Base-by-base conservation (phyloP, 2,329 filamentous ascomycete genomes). In the Exserohilum rostratum region DNA sequence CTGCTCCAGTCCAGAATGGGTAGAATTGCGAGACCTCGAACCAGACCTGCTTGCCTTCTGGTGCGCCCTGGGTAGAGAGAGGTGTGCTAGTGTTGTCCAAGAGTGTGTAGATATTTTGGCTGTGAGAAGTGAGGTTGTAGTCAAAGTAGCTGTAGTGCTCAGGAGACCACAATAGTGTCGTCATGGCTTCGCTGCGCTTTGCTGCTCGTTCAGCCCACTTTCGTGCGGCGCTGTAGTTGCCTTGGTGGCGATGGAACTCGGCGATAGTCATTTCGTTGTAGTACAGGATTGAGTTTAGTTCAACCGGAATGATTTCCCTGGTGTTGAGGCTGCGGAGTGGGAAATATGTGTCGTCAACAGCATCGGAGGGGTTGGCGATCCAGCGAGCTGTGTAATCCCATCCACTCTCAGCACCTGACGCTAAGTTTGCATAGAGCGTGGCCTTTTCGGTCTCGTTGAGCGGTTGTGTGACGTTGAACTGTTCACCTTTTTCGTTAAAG, bases 1-100 rank as follows among this genome's bases (percentile, higher is more conserved):
- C 87, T 1, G 87, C 85, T 17, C 87, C 86, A 1, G 84, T 83
- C 86, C 87, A 89, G 79, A 89, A 89, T 2, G 87, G 87, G 68
- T 86, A 88, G 70, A 87, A 84, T 68, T 89, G 86, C 0, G 82
- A 82, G 7, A 83, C 71, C 53, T 82, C 74, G 67, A 88, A 87
- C 54, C 82, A 66, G 18, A 87, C 76, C 67, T 88, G 84, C 34
- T 82, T 70, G 35, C 82, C 85, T 1, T 77, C 64, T 3, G 85
- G 85, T 0, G 84, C 83, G 10, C 72, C 75, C 2, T 72, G 64
- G 5, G 61, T 73, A 2, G 75, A 69, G 5, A 66, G 75, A 17
- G 69, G 68, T 0, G 68, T 68, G n/a, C 67, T 77, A 30, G 83
- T 80, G 30, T 74, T 65, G 3, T 75, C 57, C 7, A 76, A 75